Percentiles rank a stretch among this genome's conserved stretches.
phyloP scores from a whole-genome alignment of 257 asterid species.

The Dorcoceras hygrometricum region DNA sequence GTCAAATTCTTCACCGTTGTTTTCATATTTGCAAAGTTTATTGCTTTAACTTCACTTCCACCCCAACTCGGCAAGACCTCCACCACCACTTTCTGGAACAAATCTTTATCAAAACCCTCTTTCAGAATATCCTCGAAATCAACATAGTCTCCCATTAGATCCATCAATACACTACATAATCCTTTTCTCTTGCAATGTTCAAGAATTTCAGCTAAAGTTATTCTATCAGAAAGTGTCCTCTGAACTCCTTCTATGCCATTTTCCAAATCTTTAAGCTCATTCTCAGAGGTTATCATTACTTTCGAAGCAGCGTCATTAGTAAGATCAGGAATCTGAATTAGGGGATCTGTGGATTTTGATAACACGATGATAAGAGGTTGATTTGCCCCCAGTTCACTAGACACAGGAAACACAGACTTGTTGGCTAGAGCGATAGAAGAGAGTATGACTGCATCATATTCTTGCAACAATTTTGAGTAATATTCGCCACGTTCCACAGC shows the following conservation, averaged over 20 bases:
- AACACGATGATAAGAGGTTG: constrained; percentile 67
- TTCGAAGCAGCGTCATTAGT: constrained; percentile 32
- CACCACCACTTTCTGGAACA: constrained; percentile 74
- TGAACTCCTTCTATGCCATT: constrained; percentile 41
- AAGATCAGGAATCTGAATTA: constrained; percentile 27
- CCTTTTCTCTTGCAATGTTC: constrained; percentile 73
- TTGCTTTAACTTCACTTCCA: constrained; percentile 30
- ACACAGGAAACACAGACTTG: constrained; percentile 36
- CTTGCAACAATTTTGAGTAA: constrained; percentile 81
- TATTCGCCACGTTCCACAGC: constrained; percentile 70
- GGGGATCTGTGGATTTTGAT: constrained; percentile 35
- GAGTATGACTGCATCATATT: constrained; percentile 66
- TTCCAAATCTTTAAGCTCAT: constrained; percentile 31
- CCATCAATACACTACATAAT: constrained; percentile 65
- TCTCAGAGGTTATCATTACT: constrained; percentile 39
- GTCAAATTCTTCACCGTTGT: constrained; percentile 47
- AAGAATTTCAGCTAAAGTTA: constrained; percentile 51
- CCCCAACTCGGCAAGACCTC: constrained; percentile 65
- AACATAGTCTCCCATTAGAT: constrained; percentile 39
- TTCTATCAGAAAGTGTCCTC: constrained; percentile 36
- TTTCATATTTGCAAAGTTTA: constrained; percentile 28
- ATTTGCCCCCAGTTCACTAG: constrained; percentile 78
- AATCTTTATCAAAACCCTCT: constrained; percentile 56
- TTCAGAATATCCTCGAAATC: constrained; percentile 56
- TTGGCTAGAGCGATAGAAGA: constrained; percentile 36